phyloP scores from a whole-genome alignment of 495 filamentous ascomycete species.

The Parathielavia hyrcaniae region DNA sequence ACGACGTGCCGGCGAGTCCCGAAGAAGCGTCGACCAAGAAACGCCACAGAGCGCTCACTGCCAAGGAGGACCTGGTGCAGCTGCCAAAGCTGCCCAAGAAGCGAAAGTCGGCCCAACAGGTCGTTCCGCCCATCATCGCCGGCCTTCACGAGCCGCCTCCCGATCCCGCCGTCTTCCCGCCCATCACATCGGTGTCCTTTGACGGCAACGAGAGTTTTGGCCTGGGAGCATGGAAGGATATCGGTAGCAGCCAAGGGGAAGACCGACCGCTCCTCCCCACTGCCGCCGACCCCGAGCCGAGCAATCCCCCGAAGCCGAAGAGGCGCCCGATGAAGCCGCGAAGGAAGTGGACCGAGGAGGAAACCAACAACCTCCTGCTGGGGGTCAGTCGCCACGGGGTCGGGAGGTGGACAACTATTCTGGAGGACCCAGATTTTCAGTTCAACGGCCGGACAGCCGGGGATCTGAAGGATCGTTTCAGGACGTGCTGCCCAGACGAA shows the following conservation, averaged over 20 bases:
- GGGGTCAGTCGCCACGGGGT: slow-evolving; percentile 78
- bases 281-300: slow-evolving; percentile 18
- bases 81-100: slow-evolving; percentile 54
- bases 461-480: slow-evolving; percentile 81
- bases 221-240: slow-evolving; percentile 23
- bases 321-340: slow-evolving; percentile 43
- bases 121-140: slow-evolving; percentile 59
- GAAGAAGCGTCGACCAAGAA: slow-evolving; percentile 44
- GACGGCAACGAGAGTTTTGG: slow-evolving; percentile 30
- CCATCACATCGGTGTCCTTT: slow-evolving; percentile 54
- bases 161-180: slow-evolving; percentile 64
- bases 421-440: slow-evolving; percentile 63
- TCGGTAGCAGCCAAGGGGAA: slow-evolving; percentile 19
- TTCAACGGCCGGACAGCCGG: slow-evolving; percentile 72
- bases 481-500: slow-evolving; percentile 65
- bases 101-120: slow-evolving; percentile 46
- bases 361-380: slow-evolving; percentile 67
- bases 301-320: slow-evolving; percentile 33
- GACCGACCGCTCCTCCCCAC: slow-evolving; percentile 27
- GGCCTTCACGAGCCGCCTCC: slow-evolving; percentile 72
- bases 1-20: slow-evolving; percentile 33
- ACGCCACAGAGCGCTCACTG: slow-evolving; percentile 34
- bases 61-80: slow-evolving; percentile 51
- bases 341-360: slow-evolving; percentile 75
- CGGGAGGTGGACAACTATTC: slow-evolving; percentile 80